Conservation (phyloP, 106 monocot species). For the Chionographis japonica region DNA sequence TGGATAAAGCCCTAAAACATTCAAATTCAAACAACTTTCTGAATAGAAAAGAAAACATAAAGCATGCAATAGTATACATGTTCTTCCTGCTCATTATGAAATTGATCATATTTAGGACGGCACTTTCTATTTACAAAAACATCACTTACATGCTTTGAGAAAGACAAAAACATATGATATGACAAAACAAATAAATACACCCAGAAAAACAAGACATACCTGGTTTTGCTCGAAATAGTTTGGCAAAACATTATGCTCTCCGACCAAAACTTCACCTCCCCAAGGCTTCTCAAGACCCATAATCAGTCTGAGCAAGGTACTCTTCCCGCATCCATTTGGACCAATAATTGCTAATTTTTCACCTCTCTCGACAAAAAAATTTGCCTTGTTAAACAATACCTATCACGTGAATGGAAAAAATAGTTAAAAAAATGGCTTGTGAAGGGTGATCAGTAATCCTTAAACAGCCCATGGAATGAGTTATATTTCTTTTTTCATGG, state of each 20-base stretch:
- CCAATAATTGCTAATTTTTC: slow-evolving; percentile 96
- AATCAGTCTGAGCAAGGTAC: slow-evolving; percentile 83
- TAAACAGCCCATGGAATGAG: too few species aligned
- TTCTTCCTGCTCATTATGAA: too few species aligned
- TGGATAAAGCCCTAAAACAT: too few species aligned
- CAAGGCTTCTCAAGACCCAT: slow-evolving; percentile 82
- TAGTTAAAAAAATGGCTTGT: background rate
- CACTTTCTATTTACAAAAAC: too few species aligned
- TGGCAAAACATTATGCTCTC: slow-evolving; percentile 93
- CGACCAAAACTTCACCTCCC: slow-evolving; percentile 74
- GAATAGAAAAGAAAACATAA: too few species aligned
- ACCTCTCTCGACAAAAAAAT: slow-evolving; percentile 81
- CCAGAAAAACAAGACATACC: slow-evolving; percentile 31
- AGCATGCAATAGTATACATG: too few species aligned
- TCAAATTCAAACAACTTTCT: too few species aligned
- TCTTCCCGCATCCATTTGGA: slow-evolving; percentile 98
- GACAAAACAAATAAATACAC: background rate
- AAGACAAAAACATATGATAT: background rate
- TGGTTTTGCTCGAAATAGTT: slow-evolving; percentile 99
- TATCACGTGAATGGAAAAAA: slow-evolving; percentile 15
- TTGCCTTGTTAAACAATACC: slow-evolving; percentile 72
- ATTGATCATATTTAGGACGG: too few species aligned
- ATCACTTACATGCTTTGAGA: too few species aligned
- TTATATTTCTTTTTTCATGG: too few species aligned
- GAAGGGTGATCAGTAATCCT: too few species aligned